phyloP scores from a whole-genome alignment of 108 stramenopile species.

The Chaetoceros muelleri region DNA sequence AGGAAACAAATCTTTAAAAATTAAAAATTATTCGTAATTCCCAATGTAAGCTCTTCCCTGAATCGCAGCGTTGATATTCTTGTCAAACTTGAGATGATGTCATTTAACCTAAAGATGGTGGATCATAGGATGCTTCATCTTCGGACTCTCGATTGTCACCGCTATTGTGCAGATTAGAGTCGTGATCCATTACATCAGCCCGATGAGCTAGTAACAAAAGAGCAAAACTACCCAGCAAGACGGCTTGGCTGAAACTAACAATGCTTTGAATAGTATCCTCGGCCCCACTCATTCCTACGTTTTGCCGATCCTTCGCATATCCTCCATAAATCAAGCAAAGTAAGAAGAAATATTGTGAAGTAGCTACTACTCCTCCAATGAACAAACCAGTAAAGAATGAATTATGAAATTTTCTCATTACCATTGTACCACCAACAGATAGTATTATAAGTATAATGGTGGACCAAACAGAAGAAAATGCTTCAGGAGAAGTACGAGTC shows the following conservation, averaged over 20 bases:
- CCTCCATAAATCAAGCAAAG: conserved; percentile 48
- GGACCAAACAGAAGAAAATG: conserved; percentile 65
- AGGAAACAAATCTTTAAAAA: not conserved
- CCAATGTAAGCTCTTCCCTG: not conserved
- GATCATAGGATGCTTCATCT: not conserved
- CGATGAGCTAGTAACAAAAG: conserved; percentile 70
- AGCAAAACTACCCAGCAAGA: conserved; percentile 70
- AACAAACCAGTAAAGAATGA: conserved; percentile 78
- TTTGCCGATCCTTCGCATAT: not conserved
- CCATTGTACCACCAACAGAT: conserved; percentile 79
- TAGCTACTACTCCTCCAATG: conserved; percentile 77
- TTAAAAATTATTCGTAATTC: not conserved
- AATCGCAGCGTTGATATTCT: too few relatives aligned
- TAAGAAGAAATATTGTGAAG: conserved; percentile 74
- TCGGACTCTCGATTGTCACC: not conserved
- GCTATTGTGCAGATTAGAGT: not conserved
- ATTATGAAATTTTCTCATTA: conserved; percentile 85
- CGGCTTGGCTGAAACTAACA: conserved; percentile 45
- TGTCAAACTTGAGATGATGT: not conserved
- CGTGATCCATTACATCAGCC: conserved; percentile 66
- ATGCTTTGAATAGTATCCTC: conserved; percentile 11
- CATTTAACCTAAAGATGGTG: not conserved
- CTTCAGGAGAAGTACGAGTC: conserved; percentile 49
- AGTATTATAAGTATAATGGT: conserved; percentile 48
- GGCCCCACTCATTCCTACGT: not conserved